Conservation (phyloP, 2,329 filamentous ascomycete genomes). For the Diplodia sapinea region DNA sequence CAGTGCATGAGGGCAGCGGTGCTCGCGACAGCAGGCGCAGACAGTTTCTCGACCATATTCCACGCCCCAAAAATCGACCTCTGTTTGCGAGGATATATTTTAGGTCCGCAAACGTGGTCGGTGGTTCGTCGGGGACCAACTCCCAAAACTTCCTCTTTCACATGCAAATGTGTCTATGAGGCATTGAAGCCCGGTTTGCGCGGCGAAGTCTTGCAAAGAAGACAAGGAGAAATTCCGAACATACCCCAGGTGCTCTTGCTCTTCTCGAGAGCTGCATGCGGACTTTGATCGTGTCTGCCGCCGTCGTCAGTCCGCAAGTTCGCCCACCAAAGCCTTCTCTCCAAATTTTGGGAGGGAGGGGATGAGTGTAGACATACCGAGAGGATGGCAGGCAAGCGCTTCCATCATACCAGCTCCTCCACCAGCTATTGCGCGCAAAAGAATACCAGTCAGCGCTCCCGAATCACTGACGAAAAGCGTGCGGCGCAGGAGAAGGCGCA, state of each 20-base stretch:
- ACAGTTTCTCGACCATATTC: background rate
- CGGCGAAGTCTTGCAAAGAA: background rate
- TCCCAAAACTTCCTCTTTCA: background rate
- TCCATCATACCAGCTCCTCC: slow-evolving; percentile 99
- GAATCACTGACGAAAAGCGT: background rate
- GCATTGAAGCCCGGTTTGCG: background rate
- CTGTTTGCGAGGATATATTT: background rate
- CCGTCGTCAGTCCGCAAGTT: slow-evolving; percentile 35
- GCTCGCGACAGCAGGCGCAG: background rate
- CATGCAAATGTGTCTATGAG: background rate
- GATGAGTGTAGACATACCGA: slow-evolving; percentile 64
- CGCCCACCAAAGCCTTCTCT: too few species aligned
- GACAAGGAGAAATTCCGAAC: slow-evolving; percentile 38
- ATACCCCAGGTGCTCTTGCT: slow-evolving; percentile 77
- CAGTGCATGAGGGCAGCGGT: background rate
- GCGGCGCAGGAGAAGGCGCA: background rate
- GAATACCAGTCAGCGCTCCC: background rate
- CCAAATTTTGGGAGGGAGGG: background rate
- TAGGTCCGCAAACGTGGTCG: background rate
- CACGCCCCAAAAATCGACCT: background rate
- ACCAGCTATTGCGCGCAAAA: slow-evolving; percentile 67
- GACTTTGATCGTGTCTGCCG: slow-evolving; percentile 95
- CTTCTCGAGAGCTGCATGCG: slow-evolving; percentile 97
- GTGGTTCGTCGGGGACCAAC: background rate
- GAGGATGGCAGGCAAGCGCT: slow-evolving; percentile 90